phyloP scores from a whole-genome alignment of 805 yeast genomes.

The Sungouiozyma intestinalis region DNA sequence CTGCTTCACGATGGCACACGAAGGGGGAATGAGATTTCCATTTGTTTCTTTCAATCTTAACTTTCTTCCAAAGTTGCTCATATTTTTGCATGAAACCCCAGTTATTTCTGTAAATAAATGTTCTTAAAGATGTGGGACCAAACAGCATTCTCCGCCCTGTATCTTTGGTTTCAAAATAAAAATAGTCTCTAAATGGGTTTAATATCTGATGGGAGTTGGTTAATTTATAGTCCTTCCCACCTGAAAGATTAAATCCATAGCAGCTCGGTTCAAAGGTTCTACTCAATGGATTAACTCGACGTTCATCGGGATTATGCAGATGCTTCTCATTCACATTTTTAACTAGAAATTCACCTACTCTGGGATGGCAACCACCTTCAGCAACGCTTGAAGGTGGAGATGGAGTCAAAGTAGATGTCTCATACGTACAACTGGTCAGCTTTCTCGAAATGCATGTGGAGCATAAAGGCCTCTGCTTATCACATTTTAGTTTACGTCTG shows the following conservation, averaged over 20 bases:
- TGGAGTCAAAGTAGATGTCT: neutral
- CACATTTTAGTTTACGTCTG: slow-evolving; percentile 22
- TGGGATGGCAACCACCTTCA: neutral
- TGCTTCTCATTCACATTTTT: neutral
- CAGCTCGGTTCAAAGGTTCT: neutral
- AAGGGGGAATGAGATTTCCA: slow-evolving; percentile 9
- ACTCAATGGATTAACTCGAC: neutral
- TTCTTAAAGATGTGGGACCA: slow-evolving; percentile 24
- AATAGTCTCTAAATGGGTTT: slow-evolving; percentile 8
- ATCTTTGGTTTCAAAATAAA: slow-evolving; percentile 10
- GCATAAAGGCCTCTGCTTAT: slow-evolving; percentile 20
- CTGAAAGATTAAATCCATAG: neutral
- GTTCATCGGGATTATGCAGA: neutral
- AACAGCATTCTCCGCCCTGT: slow-evolving; percentile 15
- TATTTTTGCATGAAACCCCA: slow-evolving; percentile 12
- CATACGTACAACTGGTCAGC: slow-evolving; percentile 12
- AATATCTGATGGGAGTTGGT: neutral
- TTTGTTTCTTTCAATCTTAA: slow-evolving; percentile 16
- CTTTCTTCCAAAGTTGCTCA: slow-evolving; percentile 15
- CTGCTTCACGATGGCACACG: slow-evolving; percentile 12
- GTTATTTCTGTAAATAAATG: slow-evolving; percentile 8
- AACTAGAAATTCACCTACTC: neutral
- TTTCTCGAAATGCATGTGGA: slow-evolving; percentile 16
- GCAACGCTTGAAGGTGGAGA: neutral
- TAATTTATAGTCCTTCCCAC: neutral